These are phyloP conservation scores for Begonia peltatifolia DNA, from an alignment of 306 rosid species.

Conservation along the genomic window DNA sequence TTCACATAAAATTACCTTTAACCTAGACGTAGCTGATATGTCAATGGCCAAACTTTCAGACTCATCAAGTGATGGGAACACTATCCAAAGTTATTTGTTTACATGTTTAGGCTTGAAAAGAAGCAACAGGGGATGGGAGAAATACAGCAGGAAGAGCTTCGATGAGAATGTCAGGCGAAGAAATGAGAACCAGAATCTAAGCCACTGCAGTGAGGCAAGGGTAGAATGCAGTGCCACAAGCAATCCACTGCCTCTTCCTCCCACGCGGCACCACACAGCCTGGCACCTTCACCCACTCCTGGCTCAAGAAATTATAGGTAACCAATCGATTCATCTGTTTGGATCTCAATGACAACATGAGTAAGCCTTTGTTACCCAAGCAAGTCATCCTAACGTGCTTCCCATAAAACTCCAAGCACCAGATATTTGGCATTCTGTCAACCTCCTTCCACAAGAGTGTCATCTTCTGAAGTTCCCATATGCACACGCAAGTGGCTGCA, in stretches of 20 bases:
- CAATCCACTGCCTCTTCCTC: slow-evolving; percentile 55
- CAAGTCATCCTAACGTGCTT: slow-evolving; percentile 91
- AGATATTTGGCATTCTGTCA: slow-evolving; percentile 97
- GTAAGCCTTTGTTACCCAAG: slow-evolving; percentile 86
- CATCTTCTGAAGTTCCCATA: slow-evolving; percentile 95
- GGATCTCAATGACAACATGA: slow-evolving; percentile 72
- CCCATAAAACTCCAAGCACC: slow-evolving; percentile 98
- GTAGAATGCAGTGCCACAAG: slow-evolving; percentile 67
- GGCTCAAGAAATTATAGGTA: slow-evolving; percentile 42
- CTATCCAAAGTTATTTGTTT: background rate
- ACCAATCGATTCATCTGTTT: slow-evolving; percentile 58
- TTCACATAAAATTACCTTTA: too few species aligned
- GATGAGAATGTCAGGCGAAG: background rate
- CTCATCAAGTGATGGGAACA: too few species aligned
- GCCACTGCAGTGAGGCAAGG: slow-evolving; percentile 57
- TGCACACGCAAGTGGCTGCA: slow-evolving; percentile 85
- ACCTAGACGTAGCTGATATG: too few species aligned
- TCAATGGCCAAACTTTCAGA: too few species aligned
- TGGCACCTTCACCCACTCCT: slow-evolving; percentile 88
- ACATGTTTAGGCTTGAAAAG: background rate
- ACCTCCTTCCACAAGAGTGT: slow-evolving; percentile 98
- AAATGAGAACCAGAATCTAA: slow-evolving; percentile 24
- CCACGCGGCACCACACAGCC: slow-evolving; percentile 46
- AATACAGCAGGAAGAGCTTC: background rate
- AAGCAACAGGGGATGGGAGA: background rate